Percentiles rank a stretch among this genome's conserved stretches.
Conservation (phyloP, 2,329 filamentous ascomycete species). For the Penicillium fuscoglaucum region DNA sequence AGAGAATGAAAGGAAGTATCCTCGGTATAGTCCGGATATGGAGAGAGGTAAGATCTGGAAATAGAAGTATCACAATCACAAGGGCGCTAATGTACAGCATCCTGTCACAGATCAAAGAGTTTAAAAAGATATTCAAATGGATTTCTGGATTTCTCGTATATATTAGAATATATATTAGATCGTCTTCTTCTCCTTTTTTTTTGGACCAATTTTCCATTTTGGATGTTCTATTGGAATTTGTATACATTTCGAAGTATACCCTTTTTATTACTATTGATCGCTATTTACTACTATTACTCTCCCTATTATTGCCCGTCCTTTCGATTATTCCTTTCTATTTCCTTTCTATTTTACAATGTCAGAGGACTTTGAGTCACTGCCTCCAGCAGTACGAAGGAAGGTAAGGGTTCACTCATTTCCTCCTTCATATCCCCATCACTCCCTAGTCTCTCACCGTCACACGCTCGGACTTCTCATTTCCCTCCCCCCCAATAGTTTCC, state of each 20-base stretch:
- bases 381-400: slow-evolving; percentile 58
- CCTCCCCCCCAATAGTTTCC: slow-evolving; percentile 12
- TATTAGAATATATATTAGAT: no score
- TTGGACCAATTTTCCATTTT: not conserved
- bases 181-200: no score
- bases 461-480: slow-evolving; percentile 1
- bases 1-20: not conserved
- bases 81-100: slow-evolving; percentile 12
- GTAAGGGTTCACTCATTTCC: slow-evolving; percentile 45
- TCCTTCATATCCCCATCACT: not conserved
- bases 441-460: not conserved
- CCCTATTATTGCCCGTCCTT: no score
- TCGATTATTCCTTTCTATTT: not conserved
- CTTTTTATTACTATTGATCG: no score
- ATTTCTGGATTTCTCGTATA: no score
- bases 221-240: not conserved
- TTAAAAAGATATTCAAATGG: not conserved
- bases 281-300: no score
- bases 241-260: no score
- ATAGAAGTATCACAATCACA: slow-evolving; percentile 22
- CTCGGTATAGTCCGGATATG: no score
- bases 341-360: not conserved
- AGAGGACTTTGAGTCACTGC: slow-evolving; percentile 54
- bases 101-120: slow-evolving; percentile 1
- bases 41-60: slow-evolving; percentile 11